These are phyloP conservation scores for Cutaneotrichosporon cavernicola DNA, from an alignment of 1,284 basidiomycete species.

Conservation along the genomic window DNA sequence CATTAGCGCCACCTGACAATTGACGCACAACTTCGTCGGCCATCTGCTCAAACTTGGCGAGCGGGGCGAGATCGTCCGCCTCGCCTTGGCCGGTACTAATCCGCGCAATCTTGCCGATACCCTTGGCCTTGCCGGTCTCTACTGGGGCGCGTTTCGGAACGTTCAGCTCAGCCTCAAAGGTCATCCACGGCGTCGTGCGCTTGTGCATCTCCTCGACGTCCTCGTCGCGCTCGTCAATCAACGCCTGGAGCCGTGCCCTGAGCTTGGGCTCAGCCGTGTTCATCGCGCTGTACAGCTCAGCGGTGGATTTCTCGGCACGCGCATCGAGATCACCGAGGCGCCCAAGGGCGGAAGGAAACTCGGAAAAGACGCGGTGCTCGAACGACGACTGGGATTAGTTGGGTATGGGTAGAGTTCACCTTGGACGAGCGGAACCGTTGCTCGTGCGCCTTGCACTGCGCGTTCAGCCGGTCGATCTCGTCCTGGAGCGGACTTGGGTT, in stretches of 20 bases:
- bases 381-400: conserved; percentile 35
- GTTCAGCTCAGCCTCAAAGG: conserved; percentile 21
- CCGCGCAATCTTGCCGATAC: conserved; percentile 20
- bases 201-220: conserved; percentile 41
- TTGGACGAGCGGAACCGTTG: conserved; percentile 39
- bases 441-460: conserved; percentile 43
- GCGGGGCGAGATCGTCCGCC: conserved; percentile 22
- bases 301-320: conserved; percentile 37
- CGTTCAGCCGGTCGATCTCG: conserved; percentile 40
- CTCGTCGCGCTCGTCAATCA: conserved; percentile 25
- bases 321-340: conserved; percentile 35
- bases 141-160: not conserved
- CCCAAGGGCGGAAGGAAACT: conserved; percentile 33
- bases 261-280: conserved; percentile 25
- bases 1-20: not conserved
- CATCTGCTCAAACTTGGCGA: conserved; percentile 41
- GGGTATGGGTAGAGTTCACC: conserved; percentile 22
- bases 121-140: not conserved
- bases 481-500: conserved; percentile 34
- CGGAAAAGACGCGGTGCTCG: conserved; percentile 44
- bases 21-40: conserved; percentile 42
- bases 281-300: conserved; percentile 28
- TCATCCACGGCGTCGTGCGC: conserved; percentile 43
- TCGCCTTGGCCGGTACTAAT: conserved; percentile 13
- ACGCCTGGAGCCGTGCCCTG: conserved; percentile 26